Percentiles rank a stretch among this genome's conserved stretches.
phyloP scores from a whole-genome alignment of 164 flowering plant genomes.

The Echeveria elegans region DNA sequence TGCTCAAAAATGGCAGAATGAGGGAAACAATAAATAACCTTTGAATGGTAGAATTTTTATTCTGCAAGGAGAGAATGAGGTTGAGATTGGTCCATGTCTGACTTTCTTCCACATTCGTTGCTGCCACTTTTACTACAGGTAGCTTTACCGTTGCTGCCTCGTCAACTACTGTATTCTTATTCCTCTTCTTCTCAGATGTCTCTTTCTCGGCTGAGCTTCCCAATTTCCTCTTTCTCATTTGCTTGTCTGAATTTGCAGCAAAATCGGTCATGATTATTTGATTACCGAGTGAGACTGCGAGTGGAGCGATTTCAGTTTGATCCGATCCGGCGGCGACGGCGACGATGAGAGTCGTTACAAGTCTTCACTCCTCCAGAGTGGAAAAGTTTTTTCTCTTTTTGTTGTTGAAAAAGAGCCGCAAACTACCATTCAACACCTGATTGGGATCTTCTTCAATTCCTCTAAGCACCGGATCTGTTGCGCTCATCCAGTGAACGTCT shows the following conservation, averaged over 20 bases:
- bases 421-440: too few relatives aligned
- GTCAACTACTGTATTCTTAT: not conserved
- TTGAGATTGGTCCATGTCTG: conserved; percentile 54
- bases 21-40: conserved; percentile 28
- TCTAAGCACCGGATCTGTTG: too few relatives aligned
- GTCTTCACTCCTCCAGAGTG: too few relatives aligned
- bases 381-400: too few relatives aligned
- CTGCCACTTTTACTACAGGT: not conserved
- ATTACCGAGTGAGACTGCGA: too few relatives aligned
- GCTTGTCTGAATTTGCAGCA: conserved; percentile 1
- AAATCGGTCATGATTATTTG: conserved; percentile 1
- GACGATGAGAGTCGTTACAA: too few relatives aligned
- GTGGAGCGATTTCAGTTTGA: too few relatives aligned
- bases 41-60: conserved; percentile 25
- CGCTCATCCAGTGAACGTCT: too few relatives aligned
- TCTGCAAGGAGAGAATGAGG: conserved; percentile 39
- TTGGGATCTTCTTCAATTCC: too few relatives aligned
- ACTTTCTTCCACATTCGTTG: conserved; percentile 14
- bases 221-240: conserved; percentile 6
- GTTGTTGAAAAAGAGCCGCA: too few relatives aligned
- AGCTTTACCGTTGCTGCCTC: not conserved
- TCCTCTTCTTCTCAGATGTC: conserved; percentile 27
- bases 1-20: not conserved
- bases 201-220: not conserved
- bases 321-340: too few relatives aligned